Evolutionary conservation across 2,329 filamentous ascomycete species (phyloP).

Genomic region (Fusarium lateritium): DNA sequence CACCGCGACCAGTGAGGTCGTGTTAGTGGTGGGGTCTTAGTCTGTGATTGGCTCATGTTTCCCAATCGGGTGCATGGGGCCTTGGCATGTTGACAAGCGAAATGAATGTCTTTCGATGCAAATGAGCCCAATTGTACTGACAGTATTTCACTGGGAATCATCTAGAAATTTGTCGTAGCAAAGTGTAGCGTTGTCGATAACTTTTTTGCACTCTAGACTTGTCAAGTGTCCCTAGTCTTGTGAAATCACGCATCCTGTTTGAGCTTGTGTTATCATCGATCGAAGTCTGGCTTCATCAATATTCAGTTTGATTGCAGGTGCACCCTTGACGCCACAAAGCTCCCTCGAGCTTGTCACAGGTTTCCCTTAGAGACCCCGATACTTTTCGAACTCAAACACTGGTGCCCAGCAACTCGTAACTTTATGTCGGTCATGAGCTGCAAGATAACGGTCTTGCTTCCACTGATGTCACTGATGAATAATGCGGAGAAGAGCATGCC

Average conservation of each 20-base stretch:
- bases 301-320: constrained; percentile 7
- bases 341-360: background rate
- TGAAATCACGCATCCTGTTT: background rate
- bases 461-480: constrained; percentile 16
- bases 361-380: background rate
- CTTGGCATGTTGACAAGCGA: constrained; percentile 28
- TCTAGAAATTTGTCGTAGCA: background rate
- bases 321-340: constrained; percentile 27
- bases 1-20: constrained; percentile 14
- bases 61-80: constrained; percentile 28
- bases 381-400: background rate
- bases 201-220: no score
- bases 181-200: background rate
- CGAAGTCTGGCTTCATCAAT: background rate
- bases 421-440: constrained; percentile 1
- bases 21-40: background rate
- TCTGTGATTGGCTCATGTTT: constrained; percentile 28
- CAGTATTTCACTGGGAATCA: no score
- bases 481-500: background rate
- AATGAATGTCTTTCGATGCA: constrained; percentile 18
- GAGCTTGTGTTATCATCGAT: background rate
- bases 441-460: background rate
- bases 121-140: constrained; percentile 2
- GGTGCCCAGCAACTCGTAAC: constrained; percentile 4
- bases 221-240: no score